Conservation (phyloP, 2,329 filamentous ascomycete genomes). For the Monosporascus sp. region DNA sequence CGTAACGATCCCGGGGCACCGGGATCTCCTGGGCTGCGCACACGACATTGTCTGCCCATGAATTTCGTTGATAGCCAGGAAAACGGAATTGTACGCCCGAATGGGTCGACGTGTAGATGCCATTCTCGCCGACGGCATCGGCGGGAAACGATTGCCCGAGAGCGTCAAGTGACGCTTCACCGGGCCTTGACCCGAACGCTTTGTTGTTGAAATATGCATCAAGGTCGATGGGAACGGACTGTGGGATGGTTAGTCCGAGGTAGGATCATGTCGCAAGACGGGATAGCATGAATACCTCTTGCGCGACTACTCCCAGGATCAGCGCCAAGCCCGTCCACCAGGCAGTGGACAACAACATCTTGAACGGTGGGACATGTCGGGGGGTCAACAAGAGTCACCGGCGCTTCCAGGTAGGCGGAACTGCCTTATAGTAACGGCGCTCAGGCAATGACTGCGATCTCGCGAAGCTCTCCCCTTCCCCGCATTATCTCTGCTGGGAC, state of each 20-base stretch:
- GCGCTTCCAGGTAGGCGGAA: background rate
- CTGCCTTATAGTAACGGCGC: background rate
- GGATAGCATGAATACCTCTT: background rate
- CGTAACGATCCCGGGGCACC: conserved; percentile 29
- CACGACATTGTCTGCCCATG: conserved; percentile 36
- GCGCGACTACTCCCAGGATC: background rate
- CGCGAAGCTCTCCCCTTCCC: background rate
- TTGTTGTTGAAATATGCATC: conserved; percentile 40
- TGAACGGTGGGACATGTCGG: background rate
- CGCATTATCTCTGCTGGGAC: background rate
- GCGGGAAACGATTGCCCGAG: conserved; percentile 37
- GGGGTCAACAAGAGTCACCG: background rate
- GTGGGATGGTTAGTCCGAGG: conserved; percentile 1
- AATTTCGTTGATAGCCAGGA: conserved; percentile 30
- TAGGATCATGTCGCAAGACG: background rate
- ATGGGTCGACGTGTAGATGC: conserved; percentile 32
- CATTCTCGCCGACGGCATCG: conserved; percentile 21
- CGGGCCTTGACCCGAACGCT: conserved; percentile 37
- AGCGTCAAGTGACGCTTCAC: conserved; percentile 40
- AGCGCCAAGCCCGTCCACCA: background rate
- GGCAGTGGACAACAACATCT: background rate
- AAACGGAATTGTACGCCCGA: conserved; percentile 38
- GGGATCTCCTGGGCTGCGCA: conserved; percentile 34
- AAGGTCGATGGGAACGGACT: conserved; percentile 29
- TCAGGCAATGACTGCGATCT: background rate